Evolutionary conservation across 106 monocot genomes (phyloP).

Genomic region (Platanthera guangdongensis): DNA sequence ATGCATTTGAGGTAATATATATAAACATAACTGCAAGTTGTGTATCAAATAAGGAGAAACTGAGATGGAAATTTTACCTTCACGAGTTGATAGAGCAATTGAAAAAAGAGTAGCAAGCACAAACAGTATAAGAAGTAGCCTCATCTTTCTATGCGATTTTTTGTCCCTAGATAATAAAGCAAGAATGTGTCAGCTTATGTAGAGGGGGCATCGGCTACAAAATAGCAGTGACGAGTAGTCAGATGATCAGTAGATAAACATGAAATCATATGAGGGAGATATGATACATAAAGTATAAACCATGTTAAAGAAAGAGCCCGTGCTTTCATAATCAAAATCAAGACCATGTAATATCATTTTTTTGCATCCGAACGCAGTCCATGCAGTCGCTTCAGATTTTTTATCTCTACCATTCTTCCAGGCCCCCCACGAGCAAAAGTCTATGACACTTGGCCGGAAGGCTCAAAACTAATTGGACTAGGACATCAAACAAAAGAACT

Average conservation of each 20-base stretch:
- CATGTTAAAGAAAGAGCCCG: background rate
- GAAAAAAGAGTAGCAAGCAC: constrained; percentile 18
- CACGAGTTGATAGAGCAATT: constrained; percentile 25
- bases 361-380: background rate
- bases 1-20: background rate
- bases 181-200: background rate
- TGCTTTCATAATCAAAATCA: background rate
- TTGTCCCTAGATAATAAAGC: background rate
- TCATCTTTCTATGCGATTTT: constrained; percentile 24
- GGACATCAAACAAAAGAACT: background rate
- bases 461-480: too few relatives aligned
- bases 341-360: background rate
- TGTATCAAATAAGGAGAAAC: background rate
- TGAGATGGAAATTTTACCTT: constrained; percentile 25
- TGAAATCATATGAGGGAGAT: too few relatives aligned
- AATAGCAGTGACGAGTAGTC: background rate
- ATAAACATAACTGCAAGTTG: background rate
- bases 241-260: background rate
- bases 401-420: too few relatives aligned
- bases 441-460: too few relatives aligned
- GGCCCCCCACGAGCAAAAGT: too few relatives aligned
- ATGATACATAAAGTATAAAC: background rate
- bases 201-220: background rate
- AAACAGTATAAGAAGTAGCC: constrained; percentile 21
- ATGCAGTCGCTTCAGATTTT: too few relatives aligned